These are phyloP conservation scores for Fusarium irregulare DNA, from an alignment of 2,329 filamentous ascomycete species.

Conservation along the genomic window DNA sequence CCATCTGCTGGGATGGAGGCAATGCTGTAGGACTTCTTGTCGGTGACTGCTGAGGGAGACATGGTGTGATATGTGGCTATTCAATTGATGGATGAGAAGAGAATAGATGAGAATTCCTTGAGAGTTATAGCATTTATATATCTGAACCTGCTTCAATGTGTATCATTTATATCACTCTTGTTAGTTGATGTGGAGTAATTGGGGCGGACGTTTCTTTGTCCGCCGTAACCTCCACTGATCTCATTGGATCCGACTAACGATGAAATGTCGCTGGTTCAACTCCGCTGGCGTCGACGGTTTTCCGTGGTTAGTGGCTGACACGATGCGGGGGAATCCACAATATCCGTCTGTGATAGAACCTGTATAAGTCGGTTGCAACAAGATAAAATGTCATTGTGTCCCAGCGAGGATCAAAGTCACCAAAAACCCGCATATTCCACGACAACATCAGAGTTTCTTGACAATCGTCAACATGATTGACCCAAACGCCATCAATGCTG, in stretches of 20 bases:
- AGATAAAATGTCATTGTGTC: background rate
- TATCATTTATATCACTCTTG: constrained; percentile 24
- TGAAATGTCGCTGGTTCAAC: constrained; percentile 1
- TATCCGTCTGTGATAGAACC: background rate
- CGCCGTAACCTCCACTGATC: constrained; percentile 8
- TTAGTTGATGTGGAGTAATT: constrained; percentile 15
- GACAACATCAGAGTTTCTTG: no score
- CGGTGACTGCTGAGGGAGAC: constrained; percentile 39
- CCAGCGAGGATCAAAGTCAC: background rate
- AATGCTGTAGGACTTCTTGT: constrained; percentile 59
- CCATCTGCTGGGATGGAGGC: constrained; percentile 72
- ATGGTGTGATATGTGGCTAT: constrained; percentile 10
- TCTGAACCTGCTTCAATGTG: constrained; percentile 1
- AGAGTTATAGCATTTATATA: background rate
- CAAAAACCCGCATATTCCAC: background rate
- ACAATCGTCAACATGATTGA: constrained; percentile 34
- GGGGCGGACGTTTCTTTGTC: constrained; percentile 21
- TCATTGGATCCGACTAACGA: background rate
- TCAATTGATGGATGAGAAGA: background rate
- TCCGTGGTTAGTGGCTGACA: background rate
- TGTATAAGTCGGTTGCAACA: background rate
- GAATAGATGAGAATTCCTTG: background rate
- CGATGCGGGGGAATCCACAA: constrained; percentile 23
- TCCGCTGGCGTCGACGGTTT: constrained; percentile 10
- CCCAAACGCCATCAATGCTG: constrained; percentile 30